Base-by-base conservation (phyloP, 1,284 basidiomycete species). In the Sphaerobolus stellatus region DNA sequence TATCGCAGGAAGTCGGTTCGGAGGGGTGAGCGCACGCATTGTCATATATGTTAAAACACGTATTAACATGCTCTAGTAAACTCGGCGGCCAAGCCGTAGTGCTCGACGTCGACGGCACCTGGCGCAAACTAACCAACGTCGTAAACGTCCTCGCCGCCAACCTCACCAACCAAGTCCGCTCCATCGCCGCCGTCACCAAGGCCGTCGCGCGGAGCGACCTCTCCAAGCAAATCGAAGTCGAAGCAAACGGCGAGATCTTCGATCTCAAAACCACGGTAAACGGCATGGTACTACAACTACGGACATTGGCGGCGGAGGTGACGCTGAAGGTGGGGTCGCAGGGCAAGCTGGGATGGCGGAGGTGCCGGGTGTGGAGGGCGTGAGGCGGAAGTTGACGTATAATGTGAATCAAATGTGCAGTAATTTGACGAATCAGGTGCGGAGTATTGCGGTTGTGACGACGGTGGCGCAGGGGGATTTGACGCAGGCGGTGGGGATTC, bases 231-330 rank as follows among this genome's bases (percentile, higher is more conserved):
- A 98, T 99, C 63, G 93, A 96, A 54, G 95, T 99, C 63, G 91
- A 97, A 66, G 96, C 96, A 1, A 86, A 89, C 41, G 96, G 97
- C 36, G 97, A 99, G 72, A 98, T 99, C 53, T 78, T 98, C 51
- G 96, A 98, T 71, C 76, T 99, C 66, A 98, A 98, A 76, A 94
- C 95, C 59, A 99, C 94, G 33, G 94, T 99, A 70, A 99, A 99
- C 68, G 90, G 90, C 71, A 98, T 98, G 97, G 94, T 96, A 41
- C 87, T 94, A 60, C 79, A 91, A 65, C 78, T 98, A 33, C 83
- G 95, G 53, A 83, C 90, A 56, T 75, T 99, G 56, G 95, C 97
- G 34, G 92, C 92, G 25, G 97, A 99, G 75, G 96, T 99, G 41
- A 96, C 95, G 3, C 77, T 94, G 49, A 93, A 97, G 77, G 94